phyloP scores from a whole-genome alignment of 352 stramenopile species.

The Phytopythium litorale region DNA sequence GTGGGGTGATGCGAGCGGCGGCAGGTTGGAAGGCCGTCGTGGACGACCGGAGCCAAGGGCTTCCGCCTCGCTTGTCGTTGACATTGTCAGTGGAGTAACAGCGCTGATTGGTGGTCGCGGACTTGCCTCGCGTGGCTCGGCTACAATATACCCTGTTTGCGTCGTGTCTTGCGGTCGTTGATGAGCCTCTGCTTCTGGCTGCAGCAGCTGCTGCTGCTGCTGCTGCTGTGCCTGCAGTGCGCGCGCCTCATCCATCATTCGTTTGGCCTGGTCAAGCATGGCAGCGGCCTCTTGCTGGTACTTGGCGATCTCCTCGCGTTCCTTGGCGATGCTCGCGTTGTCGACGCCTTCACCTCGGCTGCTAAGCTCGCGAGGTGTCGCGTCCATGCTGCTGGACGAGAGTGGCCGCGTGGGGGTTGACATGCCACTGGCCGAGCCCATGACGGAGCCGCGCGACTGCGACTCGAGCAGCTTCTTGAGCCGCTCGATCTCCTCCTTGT shows the following conservation, averaged over 20 bases:
- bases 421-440: constrained; percentile 35
- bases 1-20: background rate
- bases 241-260: constrained; percentile 76
- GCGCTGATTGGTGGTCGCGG: no score
- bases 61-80: background rate
- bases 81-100: background rate
- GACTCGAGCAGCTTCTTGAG: constrained; percentile 81
- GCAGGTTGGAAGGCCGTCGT: constrained; percentile 4
- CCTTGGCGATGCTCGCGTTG: constrained; percentile 23
- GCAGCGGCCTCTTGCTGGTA: constrained; percentile 60
- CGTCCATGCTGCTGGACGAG: constrained; percentile 9
- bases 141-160: background rate
- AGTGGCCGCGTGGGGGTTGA: constrained; percentile 27
- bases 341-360: constrained; percentile 8
- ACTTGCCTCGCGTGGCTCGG: background rate
- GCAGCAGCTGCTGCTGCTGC: constrained; percentile 13
- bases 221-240: constrained; percentile 29
- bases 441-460: constrained; percentile 35
- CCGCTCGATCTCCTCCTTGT: constrained; percentile 94
- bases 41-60: background rate
- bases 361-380: constrained; percentile 5
- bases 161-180: background rate
- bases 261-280: constrained; percentile 63
- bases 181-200: constrained; percentile 6
- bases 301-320: constrained; percentile 61